Percentiles rank a stretch among this genome's conserved stretches.
These are phyloP conservation scores for Saccharata proteae DNA, from an alignment of 2,329 filamentous ascomycete species.

Conservation along the genomic window DNA sequence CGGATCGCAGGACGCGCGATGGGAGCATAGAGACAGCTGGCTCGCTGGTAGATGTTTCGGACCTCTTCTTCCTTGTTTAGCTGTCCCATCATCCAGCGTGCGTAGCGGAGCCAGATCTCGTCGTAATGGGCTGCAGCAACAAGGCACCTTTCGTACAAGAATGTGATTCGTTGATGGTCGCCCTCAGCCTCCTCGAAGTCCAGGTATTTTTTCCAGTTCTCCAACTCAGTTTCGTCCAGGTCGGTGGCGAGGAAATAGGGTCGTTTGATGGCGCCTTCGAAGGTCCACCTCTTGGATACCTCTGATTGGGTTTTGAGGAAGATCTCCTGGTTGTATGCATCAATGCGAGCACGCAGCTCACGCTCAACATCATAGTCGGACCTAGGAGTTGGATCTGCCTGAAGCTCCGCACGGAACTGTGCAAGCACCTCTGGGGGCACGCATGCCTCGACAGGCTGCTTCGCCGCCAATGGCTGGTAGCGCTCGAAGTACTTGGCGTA, in stretches of 20 bases:
- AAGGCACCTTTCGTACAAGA: conserved; percentile 86
- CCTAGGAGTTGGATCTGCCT: conserved; percentile 47
- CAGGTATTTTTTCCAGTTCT: conserved; percentile 91
- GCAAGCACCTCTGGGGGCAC: conserved; percentile 55
- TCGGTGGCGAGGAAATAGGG: conserved; percentile 96
- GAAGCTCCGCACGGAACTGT: conserved; percentile 60
- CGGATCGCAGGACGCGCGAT: conserved; percentile 74
- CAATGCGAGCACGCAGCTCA: conserved; percentile 68
- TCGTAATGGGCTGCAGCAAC: conserved; percentile 92
- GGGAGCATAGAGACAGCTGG: conserved; percentile 73
- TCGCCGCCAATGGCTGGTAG: conserved; percentile 66
- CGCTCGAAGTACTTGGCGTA: conserved; percentile 92
- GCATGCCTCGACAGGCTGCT: conserved; percentile 60
- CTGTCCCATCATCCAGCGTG: conserved; percentile 81
- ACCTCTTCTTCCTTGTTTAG: conserved; percentile 76
- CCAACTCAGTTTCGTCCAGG: conserved; percentile 70
- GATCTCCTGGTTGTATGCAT: conserved; percentile 66
- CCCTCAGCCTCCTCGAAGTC: conserved; percentile 89
- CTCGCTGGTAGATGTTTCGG: conserved; percentile 82
- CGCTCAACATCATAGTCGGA: conserved; percentile 71
- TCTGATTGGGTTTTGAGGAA: conserved; percentile 76
- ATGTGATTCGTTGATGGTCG: conserved; percentile 60
- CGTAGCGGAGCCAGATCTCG: conserved; percentile 97
- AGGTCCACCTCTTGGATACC: conserved; percentile 87
- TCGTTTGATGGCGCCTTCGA: conserved; percentile 86